Conservation (phyloP, 257 asterid genomes). For the Hygrophila difformis region DNA sequence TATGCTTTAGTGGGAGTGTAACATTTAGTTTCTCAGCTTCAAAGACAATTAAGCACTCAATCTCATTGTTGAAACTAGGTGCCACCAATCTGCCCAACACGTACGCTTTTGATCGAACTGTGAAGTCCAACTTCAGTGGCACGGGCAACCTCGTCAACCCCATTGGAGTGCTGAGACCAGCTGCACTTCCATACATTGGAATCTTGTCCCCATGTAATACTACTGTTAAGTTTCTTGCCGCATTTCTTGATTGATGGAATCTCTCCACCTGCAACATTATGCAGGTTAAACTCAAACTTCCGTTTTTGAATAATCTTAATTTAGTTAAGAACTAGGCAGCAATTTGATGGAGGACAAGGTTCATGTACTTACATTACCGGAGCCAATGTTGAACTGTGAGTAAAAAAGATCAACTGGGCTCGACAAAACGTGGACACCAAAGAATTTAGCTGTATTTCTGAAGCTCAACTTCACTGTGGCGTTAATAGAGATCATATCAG, state of each 20-base stretch:
- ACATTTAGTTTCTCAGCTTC: constrained; percentile 45
- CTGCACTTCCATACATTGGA: constrained; percentile 80
- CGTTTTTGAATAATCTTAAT: no score
- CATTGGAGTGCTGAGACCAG: constrained; percentile 52
- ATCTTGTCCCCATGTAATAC: constrained; percentile 60
- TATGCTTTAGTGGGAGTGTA: constrained; percentile 47
- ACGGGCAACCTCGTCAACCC: constrained; percentile 53
- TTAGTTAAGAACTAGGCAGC: no score
- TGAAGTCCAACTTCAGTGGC: constrained; percentile 46
- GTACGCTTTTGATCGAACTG: constrained; percentile 62
- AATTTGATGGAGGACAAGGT: neutral
- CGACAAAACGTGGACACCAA: constrained; percentile 72
- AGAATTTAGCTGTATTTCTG: constrained; percentile 59
- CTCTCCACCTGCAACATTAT: constrained; percentile 44
- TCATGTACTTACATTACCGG: constrained; percentile 46
- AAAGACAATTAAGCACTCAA: constrained; percentile 44
- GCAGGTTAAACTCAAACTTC: neutral
- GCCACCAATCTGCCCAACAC: constrained; percentile 79
- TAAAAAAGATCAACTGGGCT: constrained; percentile 52
- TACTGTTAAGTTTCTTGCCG: constrained; percentile 37
- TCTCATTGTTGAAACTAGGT: constrained; percentile 61
- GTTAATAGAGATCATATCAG: constrained; percentile 72
- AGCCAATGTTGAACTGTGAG: constrained; percentile 48
- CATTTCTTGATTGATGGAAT: constrained; percentile 62
- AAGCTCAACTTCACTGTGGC: constrained; percentile 49